Conservation (phyloP, 805 yeast species). For the Sugiyamaella marilandica region DNA sequence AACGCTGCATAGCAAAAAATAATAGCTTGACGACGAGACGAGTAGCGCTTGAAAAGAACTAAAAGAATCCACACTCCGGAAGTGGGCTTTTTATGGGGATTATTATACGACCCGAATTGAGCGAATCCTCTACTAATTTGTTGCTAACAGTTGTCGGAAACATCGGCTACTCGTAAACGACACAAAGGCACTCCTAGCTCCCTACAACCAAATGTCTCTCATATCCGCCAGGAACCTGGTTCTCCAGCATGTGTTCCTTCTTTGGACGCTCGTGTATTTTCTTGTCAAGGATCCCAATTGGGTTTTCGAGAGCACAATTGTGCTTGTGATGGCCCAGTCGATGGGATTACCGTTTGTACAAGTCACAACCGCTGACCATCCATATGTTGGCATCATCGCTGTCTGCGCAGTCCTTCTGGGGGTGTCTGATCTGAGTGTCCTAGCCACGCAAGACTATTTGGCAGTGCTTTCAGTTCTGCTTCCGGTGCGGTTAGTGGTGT, state of each 20-base stretch:
- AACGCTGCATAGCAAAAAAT: too few species aligned
- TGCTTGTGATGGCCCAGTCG: slow-evolving; percentile 26
- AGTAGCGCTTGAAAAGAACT: too few species aligned
- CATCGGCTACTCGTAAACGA: too few species aligned
- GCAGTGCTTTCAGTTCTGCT: slow-evolving; percentile 25
- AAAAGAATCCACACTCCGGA: too few species aligned
- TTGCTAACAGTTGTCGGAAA: too few species aligned
- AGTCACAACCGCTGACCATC: slow-evolving; percentile 19
- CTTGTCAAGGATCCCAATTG: slow-evolving; percentile 26
- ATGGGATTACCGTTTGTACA: slow-evolving; percentile 14
- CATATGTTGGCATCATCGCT: slow-evolving; percentile 28
- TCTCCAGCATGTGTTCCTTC: slow-evolving; percentile 23
- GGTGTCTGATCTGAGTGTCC: slow-evolving; percentile 27
- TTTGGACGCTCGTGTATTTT: slow-evolving; percentile 28
- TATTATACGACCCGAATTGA: too few species aligned
- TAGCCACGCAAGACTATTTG: slow-evolving; percentile 21
- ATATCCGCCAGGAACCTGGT: slow-evolving; percentile 22
- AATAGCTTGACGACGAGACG: too few species aligned
- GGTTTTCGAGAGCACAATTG: slow-evolving; percentile 24
- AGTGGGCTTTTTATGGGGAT: too few species aligned
- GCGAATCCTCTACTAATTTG: too few species aligned
- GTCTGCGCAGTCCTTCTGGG: slow-evolving; percentile 23
- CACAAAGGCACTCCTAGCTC: too few species aligned
- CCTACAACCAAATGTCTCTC: slow-evolving; percentile 14
- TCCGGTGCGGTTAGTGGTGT: slow-evolving; percentile 28